Evolutionary conservation across 768 basidiomycete species (phyloP), one percentile per base, ranked within the genome.

Genomic region (Xanthoconium purpureum): DNA sequence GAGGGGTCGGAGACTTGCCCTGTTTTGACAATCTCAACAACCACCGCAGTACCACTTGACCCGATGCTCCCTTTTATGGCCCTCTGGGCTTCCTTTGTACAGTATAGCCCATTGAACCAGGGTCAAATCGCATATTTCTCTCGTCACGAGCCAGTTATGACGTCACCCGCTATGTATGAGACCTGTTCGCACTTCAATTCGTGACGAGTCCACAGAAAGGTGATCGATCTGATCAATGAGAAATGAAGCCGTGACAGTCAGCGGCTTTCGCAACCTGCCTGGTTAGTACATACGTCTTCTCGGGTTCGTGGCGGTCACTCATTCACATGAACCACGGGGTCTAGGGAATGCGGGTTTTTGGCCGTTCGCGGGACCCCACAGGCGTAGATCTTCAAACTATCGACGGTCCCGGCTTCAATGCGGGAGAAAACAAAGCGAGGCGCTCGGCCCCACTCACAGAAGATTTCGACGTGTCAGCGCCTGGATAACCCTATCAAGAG

Each of bases 381-480:
- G 5, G 17, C 44, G 5, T 47, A n/a, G 33, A 33, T 24, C 17
- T 32, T 32, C 29, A n/a, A 24, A 5, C 10, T 7, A 49, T 29
- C 18, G 33, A 39, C n/a, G 24, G 15, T 17, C 36, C 30, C 40
- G 35, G 39, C 20, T 2, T 13, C 42, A 28, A 17, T n/a, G 10
- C 24, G 37, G 47, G 60, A 7, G 36, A 54, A 32, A 63, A 52
- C 11, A 62, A 66, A 32, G 52, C 57, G 30, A 42, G 64, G 36
- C 54, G 47, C 8, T 55, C 57, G 24, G 53, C 29, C 8, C 50
- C 30, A 13, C 64, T 57, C 6, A 56, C n/a, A 17, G 56, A 67
- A 29, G 59, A 62, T 35, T 68, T 62, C 8, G 56, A 62, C 12
- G 60, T 66, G 24, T 43, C 60, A 11, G 65, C n/a, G n/a, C n/a